These are phyloP conservation scores for Cercospora janseana DNA, from an alignment of 2,329 filamentous ascomycete species.

Conservation along the genomic window DNA sequence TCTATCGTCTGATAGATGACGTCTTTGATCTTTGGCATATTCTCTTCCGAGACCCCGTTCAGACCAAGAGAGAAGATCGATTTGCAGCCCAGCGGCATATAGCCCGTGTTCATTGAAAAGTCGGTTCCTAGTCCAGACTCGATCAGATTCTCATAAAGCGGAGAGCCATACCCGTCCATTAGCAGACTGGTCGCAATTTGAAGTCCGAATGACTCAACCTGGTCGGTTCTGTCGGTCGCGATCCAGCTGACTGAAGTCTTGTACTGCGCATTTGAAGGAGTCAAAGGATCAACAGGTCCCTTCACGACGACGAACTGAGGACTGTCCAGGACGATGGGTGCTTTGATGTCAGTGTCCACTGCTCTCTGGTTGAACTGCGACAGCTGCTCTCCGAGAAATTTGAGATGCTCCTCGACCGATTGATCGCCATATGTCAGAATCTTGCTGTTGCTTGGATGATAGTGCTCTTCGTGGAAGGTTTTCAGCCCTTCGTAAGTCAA, in stretches of 20 bases:
- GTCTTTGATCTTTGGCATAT: constrained; percentile 73
- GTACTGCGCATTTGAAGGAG: constrained; percentile 80
- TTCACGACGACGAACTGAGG: constrained; percentile 68
- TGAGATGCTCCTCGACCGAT: constrained; percentile 75
- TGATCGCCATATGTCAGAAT: constrained; percentile 94
- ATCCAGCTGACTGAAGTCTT: constrained; percentile 96
- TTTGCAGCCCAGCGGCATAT: constrained; percentile 72
- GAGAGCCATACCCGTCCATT: constrained; percentile 92
- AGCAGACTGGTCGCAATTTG: constrained; percentile 78
- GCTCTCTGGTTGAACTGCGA: constrained; percentile 68
- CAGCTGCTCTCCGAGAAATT: constrained; percentile 73
- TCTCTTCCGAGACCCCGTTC: constrained; percentile 79
- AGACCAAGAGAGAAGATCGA: constrained; percentile 89
- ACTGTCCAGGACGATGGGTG: constrained; percentile 70
- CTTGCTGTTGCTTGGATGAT: constrained; percentile 96
- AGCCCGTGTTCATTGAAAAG: constrained; percentile 92
- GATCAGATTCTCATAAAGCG: constrained; percentile 82
- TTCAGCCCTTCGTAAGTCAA: constrained; percentile 87
- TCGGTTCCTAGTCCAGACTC: constrained; percentile 88
- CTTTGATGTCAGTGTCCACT: constrained; percentile 70
- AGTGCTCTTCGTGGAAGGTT: constrained; percentile 86
- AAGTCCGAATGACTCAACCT: constrained; percentile 84
- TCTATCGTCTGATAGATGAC: constrained; percentile 70
- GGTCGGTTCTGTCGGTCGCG: constrained; percentile 75
- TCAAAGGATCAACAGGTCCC: constrained; percentile 83